phyloP scores from a whole-genome alignment of 1,284 basidiomycete species.

The Cryptococcus hybrid region DNA sequence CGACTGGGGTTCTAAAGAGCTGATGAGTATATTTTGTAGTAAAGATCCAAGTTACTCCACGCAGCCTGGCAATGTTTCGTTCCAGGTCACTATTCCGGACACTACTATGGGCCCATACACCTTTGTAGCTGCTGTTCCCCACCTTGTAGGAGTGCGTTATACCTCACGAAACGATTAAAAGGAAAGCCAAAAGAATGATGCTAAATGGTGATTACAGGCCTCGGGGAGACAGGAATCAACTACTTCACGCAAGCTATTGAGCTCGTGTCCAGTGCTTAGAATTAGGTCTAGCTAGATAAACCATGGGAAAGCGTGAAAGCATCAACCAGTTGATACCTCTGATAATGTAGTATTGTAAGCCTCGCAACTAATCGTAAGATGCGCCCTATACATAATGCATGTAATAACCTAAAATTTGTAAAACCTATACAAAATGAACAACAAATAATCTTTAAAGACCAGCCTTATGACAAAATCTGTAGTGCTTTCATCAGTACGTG shows the following conservation, averaged over 20 bases:
- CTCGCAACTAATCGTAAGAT: too few relatives aligned
- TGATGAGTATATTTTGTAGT: not conserved
- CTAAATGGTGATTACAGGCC: constrained; percentile 3
- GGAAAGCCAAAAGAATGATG: not conserved
- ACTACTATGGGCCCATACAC: constrained; percentile 8
- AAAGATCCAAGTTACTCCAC: not conserved
- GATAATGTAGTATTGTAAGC: too few relatives aligned
- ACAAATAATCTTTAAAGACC: too few relatives aligned
- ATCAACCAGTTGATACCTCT: too few relatives aligned
- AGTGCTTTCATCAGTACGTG: not conserved
- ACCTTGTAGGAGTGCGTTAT: constrained; percentile 27
- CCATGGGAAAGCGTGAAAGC: too few relatives aligned
- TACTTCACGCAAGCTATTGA: constrained; percentile 24
- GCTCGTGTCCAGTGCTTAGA: constrained; percentile 10
- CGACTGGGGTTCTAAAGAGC: not conserved
- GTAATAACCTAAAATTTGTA: too few relatives aligned
- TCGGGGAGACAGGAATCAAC: constrained; percentile 22
- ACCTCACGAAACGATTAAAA: too few relatives aligned
- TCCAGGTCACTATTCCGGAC: constrained; percentile 14
- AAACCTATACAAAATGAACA: too few relatives aligned
- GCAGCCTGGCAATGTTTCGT: constrained; percentile 11
- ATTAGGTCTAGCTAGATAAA: not conserved
- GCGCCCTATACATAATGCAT: too few relatives aligned
- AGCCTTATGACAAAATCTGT: constrained; percentile 1
- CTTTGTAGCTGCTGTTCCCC: constrained; percentile 22